phyloP scores from a whole-genome alignment of 176 grass and related monocot species.

The Elaeis guineensis region DNA sequence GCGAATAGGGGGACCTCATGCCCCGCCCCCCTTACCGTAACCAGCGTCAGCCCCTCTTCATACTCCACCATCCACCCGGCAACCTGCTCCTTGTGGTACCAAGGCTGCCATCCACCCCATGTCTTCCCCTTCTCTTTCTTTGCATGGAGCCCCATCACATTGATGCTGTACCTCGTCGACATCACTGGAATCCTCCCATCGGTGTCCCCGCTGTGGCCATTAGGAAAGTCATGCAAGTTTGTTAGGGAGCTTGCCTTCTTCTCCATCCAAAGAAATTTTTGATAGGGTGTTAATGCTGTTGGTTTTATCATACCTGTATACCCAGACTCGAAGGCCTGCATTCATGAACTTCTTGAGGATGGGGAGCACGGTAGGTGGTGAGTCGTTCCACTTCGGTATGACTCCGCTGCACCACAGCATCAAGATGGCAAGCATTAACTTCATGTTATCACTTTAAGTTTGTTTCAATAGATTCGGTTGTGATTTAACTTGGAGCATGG shows the following conservation, averaged over 20 bases:
- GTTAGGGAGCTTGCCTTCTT: too few species aligned
- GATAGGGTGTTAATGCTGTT: too few species aligned
- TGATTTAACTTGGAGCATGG: too few species aligned
- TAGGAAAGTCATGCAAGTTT: too few species aligned
- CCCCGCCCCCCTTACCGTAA: slow-evolving; percentile 75
- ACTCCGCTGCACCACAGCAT: slow-evolving; percentile 41
- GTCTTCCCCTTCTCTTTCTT: slow-evolving; percentile 9
- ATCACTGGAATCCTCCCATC: slow-evolving; percentile 78
- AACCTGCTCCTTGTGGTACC: slow-evolving; percentile 73
- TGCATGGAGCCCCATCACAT: slow-evolving; percentile 47
- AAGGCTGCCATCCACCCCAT: slow-evolving; percentile 59
- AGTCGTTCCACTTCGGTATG: slow-evolving; percentile 83
- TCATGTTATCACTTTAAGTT: too few species aligned
- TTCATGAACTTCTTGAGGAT: slow-evolving; percentile 77
- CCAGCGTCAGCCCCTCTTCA: slow-evolving; percentile 59
- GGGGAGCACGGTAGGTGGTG: slow-evolving; percentile 61
- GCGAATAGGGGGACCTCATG: slow-evolving; percentile 88
- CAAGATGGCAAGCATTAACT: too few species aligned
- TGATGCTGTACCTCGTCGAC: slow-evolving; percentile 84
- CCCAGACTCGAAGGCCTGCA: slow-evolving; percentile 74
- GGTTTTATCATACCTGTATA: slow-evolving; percentile 48
- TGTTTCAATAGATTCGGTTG: too few species aligned
- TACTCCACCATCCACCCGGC: slow-evolving; percentile 86
- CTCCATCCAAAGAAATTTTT: too few species aligned
- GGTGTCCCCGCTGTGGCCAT: slow-evolving; percentile 62